Evolutionary conservation across 2,329 filamentous ascomycete species (phyloP), one percentile per base, ranked within the genome.

Genomic region (Orbilia oligospora): DNA sequence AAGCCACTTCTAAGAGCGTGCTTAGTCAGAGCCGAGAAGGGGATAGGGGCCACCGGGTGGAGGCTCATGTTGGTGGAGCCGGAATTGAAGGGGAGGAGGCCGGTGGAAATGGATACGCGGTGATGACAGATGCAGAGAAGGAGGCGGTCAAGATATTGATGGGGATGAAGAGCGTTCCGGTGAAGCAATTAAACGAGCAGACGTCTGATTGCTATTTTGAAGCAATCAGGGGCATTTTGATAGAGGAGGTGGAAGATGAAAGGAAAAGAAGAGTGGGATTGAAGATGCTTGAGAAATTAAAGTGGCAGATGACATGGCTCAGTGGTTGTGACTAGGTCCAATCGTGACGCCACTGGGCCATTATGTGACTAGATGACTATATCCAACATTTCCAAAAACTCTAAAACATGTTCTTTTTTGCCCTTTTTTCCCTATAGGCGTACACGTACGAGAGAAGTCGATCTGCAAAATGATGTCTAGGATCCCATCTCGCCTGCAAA

Each of bases 131-230:
- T 5, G 16, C 27, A n/a, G 72, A 76, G 38, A 20, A 20, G 18
- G 56, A 76, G 14, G 72, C 38, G 0, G 51, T 33, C 20, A 10
- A 63, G n/a, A 76, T 71, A n/a, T 22, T 76, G 12, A 24, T 46
- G 16, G 22, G 27, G 5, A 36, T 76, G 56, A 67, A 46, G 20
- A 12, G 48, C 3, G 20, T 18, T 10, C 44, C 71, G 8, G 67
- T 66, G 8, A 24, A 61, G 9, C 30, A 67, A 0, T 18, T 76
- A 14, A 56, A 66, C 16, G 6, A 20, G 3, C 5, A 44, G 8
- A 51, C 46, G 0, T 67, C 55, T n/a, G 6, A 24, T 18, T 10
- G 18, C 5, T 56, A 76, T 18, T 76, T 76, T 12, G 51, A 69
- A 30, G n/a, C 22, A 16, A 55, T 76, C 10, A 33, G 41, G 20